Percentiles rank a stretch among this genome's conserved stretches.
phyloP scores from a whole-genome alignment of 768 basidiomycete genomes.

The Saitozyma podzolica region DNA sequence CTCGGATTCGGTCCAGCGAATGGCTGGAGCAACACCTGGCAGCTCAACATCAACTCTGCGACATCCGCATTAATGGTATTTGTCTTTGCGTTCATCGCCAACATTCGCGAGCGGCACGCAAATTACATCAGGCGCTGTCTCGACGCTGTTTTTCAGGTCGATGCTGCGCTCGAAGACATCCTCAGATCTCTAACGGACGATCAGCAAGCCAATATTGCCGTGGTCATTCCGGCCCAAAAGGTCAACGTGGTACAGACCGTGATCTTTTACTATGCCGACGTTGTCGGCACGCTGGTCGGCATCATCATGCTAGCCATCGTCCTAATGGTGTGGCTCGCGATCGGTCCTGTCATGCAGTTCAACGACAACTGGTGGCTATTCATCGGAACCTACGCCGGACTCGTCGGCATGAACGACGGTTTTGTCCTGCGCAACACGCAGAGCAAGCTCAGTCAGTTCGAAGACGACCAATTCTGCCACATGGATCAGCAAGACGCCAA shows the following conservation, averaged over 20 bases:
- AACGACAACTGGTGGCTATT: slow-evolving; percentile 6
- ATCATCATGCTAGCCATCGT: slow-evolving; percentile 1
- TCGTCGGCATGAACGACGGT: slow-evolving; percentile 5
- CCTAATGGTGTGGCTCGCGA: slow-evolving; percentile 2
- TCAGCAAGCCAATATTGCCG: not conserved
- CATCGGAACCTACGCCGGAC: slow-evolving; percentile 9
- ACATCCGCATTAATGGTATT: slow-evolving; percentile 6
- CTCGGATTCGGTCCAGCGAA: slow-evolving; percentile 1
- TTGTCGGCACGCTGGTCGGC: slow-evolving; percentile 2
- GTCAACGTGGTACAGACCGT: not conserved
- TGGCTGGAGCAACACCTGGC: slow-evolving; percentile 1
- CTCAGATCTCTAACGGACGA: not conserved
- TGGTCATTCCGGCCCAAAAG: not conserved
- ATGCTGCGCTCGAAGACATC: not conserved
- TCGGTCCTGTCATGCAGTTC: slow-evolving; percentile 5
- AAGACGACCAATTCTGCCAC: not conserved
- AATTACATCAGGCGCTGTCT: not conserved
- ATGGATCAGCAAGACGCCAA: not conserved
- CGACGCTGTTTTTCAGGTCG: not conserved
- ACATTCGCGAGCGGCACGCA: not conserved
- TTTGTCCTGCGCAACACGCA: slow-evolving; percentile 6
- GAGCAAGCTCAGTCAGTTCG: not conserved
- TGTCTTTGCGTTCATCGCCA: slow-evolving; percentile 5
- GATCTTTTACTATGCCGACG: slow-evolving; percentile 7
- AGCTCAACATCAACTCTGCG: slow-evolving; percentile 7